Base-by-base conservation (phyloP, 2,329 filamentous ascomycete genomes). In the Talaromyces piceae region DNA sequence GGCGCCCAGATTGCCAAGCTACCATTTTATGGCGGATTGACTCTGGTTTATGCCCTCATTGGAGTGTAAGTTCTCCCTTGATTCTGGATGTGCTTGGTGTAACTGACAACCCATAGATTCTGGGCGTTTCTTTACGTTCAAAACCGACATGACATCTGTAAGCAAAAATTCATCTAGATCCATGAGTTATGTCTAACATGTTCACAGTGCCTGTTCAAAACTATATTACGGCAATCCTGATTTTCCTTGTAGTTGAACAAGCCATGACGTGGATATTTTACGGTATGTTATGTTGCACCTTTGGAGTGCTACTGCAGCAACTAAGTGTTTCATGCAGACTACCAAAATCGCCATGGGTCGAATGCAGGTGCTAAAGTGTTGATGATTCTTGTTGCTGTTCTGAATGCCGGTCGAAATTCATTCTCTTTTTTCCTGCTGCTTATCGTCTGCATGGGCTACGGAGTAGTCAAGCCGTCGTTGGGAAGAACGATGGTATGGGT, bases 241-340 rank as follows among this genome's bases (percentile, higher is more conserved):
- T 93, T 48, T 98, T 98, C 73, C 75, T 98, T 41, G 88, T 97
- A 13, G 73, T 97, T 13, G 93, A 98, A 69, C 95, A 97, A 84
- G 76, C 97, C 63, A 91, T 97, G 81, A 98, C 93, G 2, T 98
- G 93, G 93, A 90, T 89, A 41, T 98, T 95, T 74, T 98, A 97
- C 68, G 84, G 84, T 87, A 74, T 54, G 77, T 54, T 18, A 8
- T 7, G n/a, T 7, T 8, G 18, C 18, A 7, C 18, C 1, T 37
- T 37, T 1, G n/a, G n/a, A 37, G 31, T 8, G 16, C 18, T 23
- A 43, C n/a, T n/a, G 9, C 41, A 39, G n/a, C n/a, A 28, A 46
- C 73, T 78, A 63, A 78, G 55, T 28, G 16, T 26, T 22, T 45
- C 16, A 12, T 41, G 22, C 55, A 87, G 93, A 98, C 71, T 97